A percentile compares a stretch with the other conserved stretches of the same genome.
phyloP scores from a whole-genome alignment of 129 eudicot species.

The Saussurea involucrata region DNA sequence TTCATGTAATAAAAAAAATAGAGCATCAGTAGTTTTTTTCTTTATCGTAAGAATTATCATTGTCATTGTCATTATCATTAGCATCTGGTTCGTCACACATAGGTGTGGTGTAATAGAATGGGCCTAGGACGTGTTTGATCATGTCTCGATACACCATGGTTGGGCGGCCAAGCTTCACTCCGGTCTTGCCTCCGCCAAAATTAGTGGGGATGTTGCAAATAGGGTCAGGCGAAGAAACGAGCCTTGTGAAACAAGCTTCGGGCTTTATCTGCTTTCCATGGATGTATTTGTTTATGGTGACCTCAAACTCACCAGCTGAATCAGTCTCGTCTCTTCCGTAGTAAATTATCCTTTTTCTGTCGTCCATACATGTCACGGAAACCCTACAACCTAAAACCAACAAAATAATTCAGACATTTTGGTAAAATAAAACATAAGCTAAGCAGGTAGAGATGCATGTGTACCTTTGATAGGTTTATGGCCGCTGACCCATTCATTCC shows the following conservation, averaged over 20 bases:
- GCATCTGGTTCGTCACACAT: conserved; percentile 80
- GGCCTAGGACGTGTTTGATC: conserved; percentile 48
- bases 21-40: conserved; percentile 20
- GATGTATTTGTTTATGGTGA: conserved; percentile 40
- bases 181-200: conserved; percentile 63
- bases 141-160: conserved; percentile 56
- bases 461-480: conserved; percentile 72
- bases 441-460: too few species aligned
- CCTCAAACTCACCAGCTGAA: conserved; percentile 53
- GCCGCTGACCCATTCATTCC: conserved; percentile 66
- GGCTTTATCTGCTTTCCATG: conserved; percentile 56
- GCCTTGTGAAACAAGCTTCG: conserved; percentile 61
- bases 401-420: too few species aligned
- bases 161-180: conserved; percentile 74
- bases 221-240: conserved; percentile 76
- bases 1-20: background rate
- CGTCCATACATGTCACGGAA: conserved; percentile 74
- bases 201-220: conserved; percentile 72
- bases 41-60: conserved; percentile 19
- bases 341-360: conserved; percentile 46
- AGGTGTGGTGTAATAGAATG: conserved; percentile 84
- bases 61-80: conserved; percentile 14
- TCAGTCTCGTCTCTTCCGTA: conserved; percentile 82
- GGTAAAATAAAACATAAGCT: too few species aligned
- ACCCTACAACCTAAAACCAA: conserved; percentile 56